Conservation (phyloP, 148 eudicot genomes). For the Spergularia marina region DNA sequence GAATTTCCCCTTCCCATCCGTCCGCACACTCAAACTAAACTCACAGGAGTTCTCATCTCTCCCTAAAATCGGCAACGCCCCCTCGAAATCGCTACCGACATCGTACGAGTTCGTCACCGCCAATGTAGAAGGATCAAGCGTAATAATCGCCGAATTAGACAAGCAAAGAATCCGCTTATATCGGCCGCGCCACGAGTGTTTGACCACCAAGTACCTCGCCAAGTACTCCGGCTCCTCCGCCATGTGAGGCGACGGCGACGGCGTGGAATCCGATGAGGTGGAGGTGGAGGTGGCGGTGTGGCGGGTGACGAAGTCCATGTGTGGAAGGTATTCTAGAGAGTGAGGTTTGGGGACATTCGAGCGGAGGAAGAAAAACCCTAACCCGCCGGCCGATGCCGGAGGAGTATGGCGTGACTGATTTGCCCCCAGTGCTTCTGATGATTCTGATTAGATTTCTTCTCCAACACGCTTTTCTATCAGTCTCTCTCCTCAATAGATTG, state of each 20-base stretch:
- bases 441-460: background rate
- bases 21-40: constrained; percentile 82
- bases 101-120: constrained; percentile 84
- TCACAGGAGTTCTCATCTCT: constrained; percentile 81
- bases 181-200: constrained; percentile 97
- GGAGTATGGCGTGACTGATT: constrained; percentile 90
- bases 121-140: constrained; percentile 77
- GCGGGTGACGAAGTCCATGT: constrained; percentile 85
- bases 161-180: constrained; percentile 88
- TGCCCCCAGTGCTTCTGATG: constrained; percentile 89
- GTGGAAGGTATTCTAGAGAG: constrained; percentile 76
- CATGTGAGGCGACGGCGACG: constrained; percentile 32
- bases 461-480: too few species aligned
- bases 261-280: constrained; percentile 17
- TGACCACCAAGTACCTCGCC: constrained; percentile 71
- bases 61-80: constrained; percentile 70
- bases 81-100: constrained; percentile 64
- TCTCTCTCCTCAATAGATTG: too few species aligned
- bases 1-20: constrained; percentile 85
- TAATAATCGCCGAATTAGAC: constrained; percentile 50
- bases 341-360: constrained; percentile 70
- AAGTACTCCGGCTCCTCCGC: constrained; percentile 87
- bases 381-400: constrained; percentile 49
- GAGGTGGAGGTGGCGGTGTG: constrained; percentile 39
- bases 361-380: constrained; percentile 68